Conservation (phyloP, 768 basidiomycete genomes). For the Russula brevipes region DNA sequence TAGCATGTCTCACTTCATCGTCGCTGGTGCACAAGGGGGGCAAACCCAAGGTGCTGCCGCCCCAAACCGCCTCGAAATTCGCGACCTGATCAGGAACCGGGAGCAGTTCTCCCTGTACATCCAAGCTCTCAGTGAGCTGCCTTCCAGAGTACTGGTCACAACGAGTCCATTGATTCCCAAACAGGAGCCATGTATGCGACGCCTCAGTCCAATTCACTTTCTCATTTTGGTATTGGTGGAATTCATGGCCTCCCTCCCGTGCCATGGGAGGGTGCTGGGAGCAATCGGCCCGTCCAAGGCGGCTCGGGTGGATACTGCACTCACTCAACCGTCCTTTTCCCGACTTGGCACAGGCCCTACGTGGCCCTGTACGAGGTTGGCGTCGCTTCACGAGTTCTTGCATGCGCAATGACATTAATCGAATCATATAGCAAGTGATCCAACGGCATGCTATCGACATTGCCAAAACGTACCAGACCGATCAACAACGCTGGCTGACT, state of each 20-base stretch:
- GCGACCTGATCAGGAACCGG: conserved; percentile 34
- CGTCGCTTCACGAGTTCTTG: neutral
- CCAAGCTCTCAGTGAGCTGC: conserved; percentile 43
- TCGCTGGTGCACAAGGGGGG: conserved; percentile 18
- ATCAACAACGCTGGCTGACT: conserved; percentile 29
- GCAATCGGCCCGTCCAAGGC: conserved; percentile 26
- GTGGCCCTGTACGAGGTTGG: conserved; percentile 46
- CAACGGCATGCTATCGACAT: conserved; percentile 38
- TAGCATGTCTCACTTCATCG: conserved; percentile 21
- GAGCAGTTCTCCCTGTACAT: conserved; percentile 48
- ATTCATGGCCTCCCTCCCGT: conserved; percentile 50
- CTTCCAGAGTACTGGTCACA: neutral
- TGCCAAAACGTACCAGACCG: conserved; percentile 37
- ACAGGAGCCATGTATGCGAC: conserved; percentile 33
- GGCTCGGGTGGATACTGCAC: conserved; percentile 48
- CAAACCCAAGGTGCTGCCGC: conserved; percentile 11
- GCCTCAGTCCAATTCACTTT: conserved; percentile 33
- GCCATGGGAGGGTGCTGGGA: conserved; percentile 41
- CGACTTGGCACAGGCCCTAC: conserved; percentile 54
- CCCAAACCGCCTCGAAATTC: conserved; percentile 23
- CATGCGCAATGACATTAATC: neutral
- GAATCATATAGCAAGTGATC: conserved; percentile 42
- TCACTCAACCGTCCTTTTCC: conserved; percentile 51
- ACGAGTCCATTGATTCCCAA: neutral
- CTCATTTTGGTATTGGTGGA: conserved; percentile 44